These are phyloP conservation scores for Solanum chacoense DNA, from an alignment of 305 asterid species.

Conservation along the genomic window DNA sequence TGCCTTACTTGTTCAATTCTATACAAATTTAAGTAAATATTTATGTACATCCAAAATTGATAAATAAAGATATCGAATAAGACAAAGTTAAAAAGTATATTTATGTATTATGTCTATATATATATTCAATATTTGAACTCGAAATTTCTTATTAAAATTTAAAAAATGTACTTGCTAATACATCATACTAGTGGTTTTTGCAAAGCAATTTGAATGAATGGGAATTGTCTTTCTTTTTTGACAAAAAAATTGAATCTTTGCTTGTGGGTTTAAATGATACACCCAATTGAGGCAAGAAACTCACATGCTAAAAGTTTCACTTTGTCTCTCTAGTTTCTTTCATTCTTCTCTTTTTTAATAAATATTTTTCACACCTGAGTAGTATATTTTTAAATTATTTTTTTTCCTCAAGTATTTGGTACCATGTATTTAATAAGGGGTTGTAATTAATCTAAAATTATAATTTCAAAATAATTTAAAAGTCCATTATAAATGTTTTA, in stretches of 20 bases:
- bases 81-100: not conserved
- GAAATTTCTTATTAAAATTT: not conserved
- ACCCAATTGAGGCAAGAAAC: not conserved
- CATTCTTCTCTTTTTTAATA: not conserved
- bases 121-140: fast-evolving
- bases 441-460: not conserved
- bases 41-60: too few relatives aligned
- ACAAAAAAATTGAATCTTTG: not conserved
- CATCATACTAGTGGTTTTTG: not conserved
- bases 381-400: not conserved
- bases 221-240: not conserved
- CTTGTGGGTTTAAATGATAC: not conserved
- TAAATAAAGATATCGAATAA: too few relatives aligned
- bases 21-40: too few relatives aligned
- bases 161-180: not conserved
- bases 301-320: not conserved
- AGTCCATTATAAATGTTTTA: not conserved
- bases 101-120: too few relatives aligned
- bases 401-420: not conserved
- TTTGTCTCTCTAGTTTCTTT: not conserved
- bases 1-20: too few relatives aligned
- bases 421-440: not conserved
- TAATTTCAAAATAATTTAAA: not conserved
- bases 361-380: not conserved
- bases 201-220: not conserved